Percentiles rank a stretch among this genome's conserved stretches.
Evolutionary conservation across 1,284 basidiomycete species (phyloP).

Genomic region (Rhodotorula glutinis): DNA sequence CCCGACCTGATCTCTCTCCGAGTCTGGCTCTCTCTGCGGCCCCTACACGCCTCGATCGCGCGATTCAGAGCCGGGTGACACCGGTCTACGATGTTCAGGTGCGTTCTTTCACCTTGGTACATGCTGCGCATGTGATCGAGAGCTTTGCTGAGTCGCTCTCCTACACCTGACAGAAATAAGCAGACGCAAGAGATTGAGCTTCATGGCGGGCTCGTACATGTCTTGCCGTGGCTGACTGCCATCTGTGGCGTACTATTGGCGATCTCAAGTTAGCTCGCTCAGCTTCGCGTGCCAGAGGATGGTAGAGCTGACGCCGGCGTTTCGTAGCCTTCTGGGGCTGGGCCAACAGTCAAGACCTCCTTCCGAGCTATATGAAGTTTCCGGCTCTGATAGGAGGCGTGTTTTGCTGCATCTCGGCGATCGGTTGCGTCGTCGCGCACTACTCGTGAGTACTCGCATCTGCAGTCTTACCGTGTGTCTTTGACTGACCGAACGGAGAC

Average conservation of each 20-base stretch:
- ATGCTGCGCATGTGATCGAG: too few species aligned
- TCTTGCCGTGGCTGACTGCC: not conserved
- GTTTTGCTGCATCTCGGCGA: not conserved
- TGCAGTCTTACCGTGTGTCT: too few species aligned
- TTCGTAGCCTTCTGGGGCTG: not conserved
- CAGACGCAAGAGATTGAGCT: not conserved
- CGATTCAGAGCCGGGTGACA: too few species aligned
- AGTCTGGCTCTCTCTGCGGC: not conserved
- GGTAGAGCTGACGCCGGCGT: not conserved
- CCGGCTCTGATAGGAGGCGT: constrained; percentile 4
- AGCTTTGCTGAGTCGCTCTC: too few species aligned
- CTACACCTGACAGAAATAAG: not conserved
- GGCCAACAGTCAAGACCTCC: not conserved
- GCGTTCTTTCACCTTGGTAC: too few species aligned
- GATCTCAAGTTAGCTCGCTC: not conserved
- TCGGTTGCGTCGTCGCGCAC: not conserved
- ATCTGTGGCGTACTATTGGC: not conserved
- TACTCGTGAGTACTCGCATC: not conserved
- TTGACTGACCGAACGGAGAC: too few species aligned
- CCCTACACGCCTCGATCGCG: too few species aligned
- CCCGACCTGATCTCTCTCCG: too few species aligned
- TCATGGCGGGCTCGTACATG: not conserved
- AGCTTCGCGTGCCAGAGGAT: too few species aligned
- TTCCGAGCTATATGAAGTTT: not conserved
- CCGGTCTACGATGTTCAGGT: too few species aligned